Conservation (phyloP, 805 yeast species). For the Candida berthetii region DNA sequence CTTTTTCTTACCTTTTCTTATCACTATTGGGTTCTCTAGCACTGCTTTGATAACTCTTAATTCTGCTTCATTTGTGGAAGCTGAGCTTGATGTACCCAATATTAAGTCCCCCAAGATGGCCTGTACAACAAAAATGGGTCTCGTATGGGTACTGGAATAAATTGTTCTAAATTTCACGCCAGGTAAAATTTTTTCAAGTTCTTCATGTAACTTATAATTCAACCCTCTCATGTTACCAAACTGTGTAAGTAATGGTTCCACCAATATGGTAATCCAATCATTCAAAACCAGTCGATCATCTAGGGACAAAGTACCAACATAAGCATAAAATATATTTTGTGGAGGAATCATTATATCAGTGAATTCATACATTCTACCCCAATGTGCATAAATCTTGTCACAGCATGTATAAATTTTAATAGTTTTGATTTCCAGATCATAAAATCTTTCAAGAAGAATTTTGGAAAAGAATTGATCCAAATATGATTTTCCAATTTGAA, state of each 20-base stretch:
- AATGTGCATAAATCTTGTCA: not conserved
- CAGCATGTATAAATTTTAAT: not conserved
- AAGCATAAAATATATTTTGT: not conserved
- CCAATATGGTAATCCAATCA: not conserved
- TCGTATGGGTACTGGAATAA: too few relatives aligned
- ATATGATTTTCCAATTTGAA: not conserved
- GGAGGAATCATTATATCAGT: not conserved
- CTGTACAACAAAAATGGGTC: too few relatives aligned
- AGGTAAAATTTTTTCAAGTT: too few relatives aligned
- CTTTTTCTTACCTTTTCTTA: too few relatives aligned
- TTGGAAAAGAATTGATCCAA: not conserved
- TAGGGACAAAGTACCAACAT: not conserved
- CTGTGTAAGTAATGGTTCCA: not conserved
- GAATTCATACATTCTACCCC: not conserved
- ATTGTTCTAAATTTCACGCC: too few relatives aligned
- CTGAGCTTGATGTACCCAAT: too few relatives aligned
- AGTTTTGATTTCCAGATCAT: not conserved
- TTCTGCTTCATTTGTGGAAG: too few relatives aligned
- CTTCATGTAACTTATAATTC: too few relatives aligned
- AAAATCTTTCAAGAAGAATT: not conserved
- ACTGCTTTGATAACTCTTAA: too few relatives aligned
- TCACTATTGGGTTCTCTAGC: too few relatives aligned
- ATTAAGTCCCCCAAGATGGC: too few relatives aligned
- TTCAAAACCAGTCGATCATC: not conserved
- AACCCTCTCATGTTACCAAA: not conserved